These are phyloP conservation scores for Colletotrichum chlorophyti DNA, from an alignment of 2,329 filamentous ascomycete species.

Conservation along the genomic window DNA sequence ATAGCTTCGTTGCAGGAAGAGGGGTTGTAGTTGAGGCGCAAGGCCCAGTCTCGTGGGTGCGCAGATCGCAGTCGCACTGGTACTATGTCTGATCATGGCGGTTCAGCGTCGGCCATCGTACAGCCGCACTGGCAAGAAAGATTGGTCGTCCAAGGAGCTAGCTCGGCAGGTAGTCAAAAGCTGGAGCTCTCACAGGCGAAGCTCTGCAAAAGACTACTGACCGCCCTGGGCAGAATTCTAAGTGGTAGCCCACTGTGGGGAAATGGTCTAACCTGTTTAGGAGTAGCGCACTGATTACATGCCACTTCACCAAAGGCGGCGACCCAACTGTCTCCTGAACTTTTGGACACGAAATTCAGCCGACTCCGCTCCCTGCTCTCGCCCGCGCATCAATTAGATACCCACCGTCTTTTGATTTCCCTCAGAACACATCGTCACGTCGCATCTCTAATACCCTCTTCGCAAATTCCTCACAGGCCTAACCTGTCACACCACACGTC, in stretches of 20 bases:
- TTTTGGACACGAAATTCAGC: constrained; percentile 30
- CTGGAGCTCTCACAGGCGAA: constrained; percentile 17
- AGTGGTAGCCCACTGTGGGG: constrained; percentile 25
- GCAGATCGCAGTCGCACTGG: constrained; percentile 44
- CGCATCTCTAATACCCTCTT: too few species aligned
- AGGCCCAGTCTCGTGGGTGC: constrained; percentile 33
- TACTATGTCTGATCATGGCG: constrained; percentile 55
- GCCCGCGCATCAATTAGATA: constrained; percentile 15
- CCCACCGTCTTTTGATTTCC: constrained; percentile 4
- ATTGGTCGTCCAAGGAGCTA: constrained; percentile 2
- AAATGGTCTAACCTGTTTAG: background rate
- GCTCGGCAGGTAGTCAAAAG: constrained; percentile 11
- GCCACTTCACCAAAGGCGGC: constrained; percentile 30
- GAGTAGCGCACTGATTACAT: constrained; percentile 25
- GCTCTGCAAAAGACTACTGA: constrained; percentile 32
- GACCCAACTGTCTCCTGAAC: constrained; percentile 30
- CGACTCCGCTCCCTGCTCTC: constrained; percentile 22
- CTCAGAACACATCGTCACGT: too few species aligned
- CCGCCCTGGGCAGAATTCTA: constrained; percentile 47
- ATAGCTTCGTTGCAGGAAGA: constrained; percentile 55
- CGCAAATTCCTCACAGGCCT: too few species aligned
- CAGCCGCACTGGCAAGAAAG: constrained; percentile 17
- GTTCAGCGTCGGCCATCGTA: constrained; percentile 47
- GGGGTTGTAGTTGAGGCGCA: constrained; percentile 41
- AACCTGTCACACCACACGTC: constrained; percentile 32